Conservation (phyloP, 352 stramenopile species). For the Pilasporangium apinafurcum region DNA sequence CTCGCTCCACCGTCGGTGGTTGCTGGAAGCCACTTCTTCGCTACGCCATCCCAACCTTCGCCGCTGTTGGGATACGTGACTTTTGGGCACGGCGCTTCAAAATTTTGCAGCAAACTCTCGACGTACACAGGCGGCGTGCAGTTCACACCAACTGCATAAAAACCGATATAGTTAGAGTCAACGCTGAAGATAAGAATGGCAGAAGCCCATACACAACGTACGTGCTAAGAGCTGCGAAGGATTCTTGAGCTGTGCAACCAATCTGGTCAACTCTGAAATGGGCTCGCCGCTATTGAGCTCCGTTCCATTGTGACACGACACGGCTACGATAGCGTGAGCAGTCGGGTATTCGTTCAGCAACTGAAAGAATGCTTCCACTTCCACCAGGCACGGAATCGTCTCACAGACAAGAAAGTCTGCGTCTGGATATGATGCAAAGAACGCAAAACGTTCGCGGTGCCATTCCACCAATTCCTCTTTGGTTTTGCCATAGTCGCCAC, state of each 20-base stretch:
- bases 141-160: constrained; percentile 63
- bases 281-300: constrained; percentile 67
- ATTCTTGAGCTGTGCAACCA: constrained; percentile 48
- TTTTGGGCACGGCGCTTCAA: constrained; percentile 44
- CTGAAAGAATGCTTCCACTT: constrained; percentile 73
- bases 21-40: constrained; percentile 65
- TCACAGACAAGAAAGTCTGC: constrained; percentile 80
- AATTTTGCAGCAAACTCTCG: constrained; percentile 40
- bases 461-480: constrained; percentile 64
- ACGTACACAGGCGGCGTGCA: constrained; percentile 77
- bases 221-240: constrained; percentile 46
- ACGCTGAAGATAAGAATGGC: background rate
- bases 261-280: constrained; percentile 27
- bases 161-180: background rate
- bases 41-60: constrained; percentile 68
- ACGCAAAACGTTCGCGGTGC: constrained; percentile 68
- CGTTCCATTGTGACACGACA: constrained; percentile 53
- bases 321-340: constrained; percentile 47
- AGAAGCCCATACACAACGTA: background rate
- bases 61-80: constrained; percentile 84
- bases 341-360: constrained; percentile 62
- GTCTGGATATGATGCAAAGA: constrained; percentile 41
- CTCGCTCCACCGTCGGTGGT: constrained; percentile 21
- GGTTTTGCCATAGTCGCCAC: constrained; percentile 68
- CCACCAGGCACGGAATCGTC: constrained; percentile 81